A percentile compares a stretch with the other conserved stretches of the same genome.
phyloP scores from a whole-genome alignment of 768 basidiomycete genomes.

The Mycena pura region DNA sequence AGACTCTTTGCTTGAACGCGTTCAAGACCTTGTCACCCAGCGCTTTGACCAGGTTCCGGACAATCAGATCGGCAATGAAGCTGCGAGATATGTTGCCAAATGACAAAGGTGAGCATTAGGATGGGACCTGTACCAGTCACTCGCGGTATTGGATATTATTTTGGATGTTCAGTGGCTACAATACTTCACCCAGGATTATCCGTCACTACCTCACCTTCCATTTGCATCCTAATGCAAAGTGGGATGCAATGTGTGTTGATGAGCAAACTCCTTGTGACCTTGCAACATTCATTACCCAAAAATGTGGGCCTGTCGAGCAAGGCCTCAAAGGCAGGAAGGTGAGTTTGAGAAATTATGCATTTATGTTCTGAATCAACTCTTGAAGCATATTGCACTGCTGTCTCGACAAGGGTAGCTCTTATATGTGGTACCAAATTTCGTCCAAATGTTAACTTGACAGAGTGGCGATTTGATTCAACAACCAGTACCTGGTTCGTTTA shows the following conservation, averaged over 20 bases:
- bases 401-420: constrained; percentile 21
- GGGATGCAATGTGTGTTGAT: not conserved
- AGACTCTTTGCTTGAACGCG: no score
- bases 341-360: not conserved
- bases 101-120: no score
- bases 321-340: not conserved
- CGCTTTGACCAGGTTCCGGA: no score
- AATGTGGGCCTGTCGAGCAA: no score
- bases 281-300: not conserved
- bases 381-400: constrained; percentile 18
- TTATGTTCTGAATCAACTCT: not conserved
- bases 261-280: not conserved
- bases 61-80: no score
- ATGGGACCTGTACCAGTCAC: no score
- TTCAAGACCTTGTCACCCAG: no score
- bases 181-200: not conserved
- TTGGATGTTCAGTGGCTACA: no score
- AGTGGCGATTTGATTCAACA: constrained; percentile 17
- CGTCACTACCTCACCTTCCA: not conserved
- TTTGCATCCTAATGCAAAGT: not conserved
- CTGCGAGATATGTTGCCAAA: no score
- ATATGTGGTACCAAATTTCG: constrained; percentile 19
- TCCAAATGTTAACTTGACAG: constrained; percentile 12
- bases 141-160: no score
- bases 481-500: not conserved